Conservation (phyloP, 2,329 filamentous ascomycete genomes). For the Diaporthe destruens region DNA sequence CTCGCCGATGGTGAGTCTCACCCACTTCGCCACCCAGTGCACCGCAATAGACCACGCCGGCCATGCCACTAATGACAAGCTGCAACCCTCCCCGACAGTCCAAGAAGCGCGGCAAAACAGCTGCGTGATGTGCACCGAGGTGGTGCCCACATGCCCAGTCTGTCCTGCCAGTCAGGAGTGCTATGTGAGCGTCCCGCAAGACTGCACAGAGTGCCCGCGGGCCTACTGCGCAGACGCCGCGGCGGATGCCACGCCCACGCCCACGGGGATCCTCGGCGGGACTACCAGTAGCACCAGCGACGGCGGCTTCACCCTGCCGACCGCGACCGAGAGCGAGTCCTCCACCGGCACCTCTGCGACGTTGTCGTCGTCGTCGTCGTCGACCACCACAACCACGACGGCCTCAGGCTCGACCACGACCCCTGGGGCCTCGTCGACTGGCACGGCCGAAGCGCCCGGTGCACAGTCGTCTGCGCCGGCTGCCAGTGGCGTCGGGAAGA, state of each 20-base stretch:
- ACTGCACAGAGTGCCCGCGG: slow-evolving; percentile 15
- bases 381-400: neutral
- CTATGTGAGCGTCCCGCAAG: neutral
- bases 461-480: slow-evolving; percentile 7
- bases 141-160: slow-evolving; percentile 5
- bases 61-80: neutral
- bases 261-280: neutral
- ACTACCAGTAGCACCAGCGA: neutral
- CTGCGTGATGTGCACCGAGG: slow-evolving; percentile 24
- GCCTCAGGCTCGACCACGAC: slow-evolving; percentile 4
- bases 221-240: slow-evolving; percentile 9
- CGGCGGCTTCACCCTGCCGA: slow-evolving; percentile 15
- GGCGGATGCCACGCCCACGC: neutral
- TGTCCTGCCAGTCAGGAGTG: slow-evolving; percentile 10
- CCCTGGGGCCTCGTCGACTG: neutral
- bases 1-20: slow-evolving; percentile 9
- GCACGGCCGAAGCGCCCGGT: slow-evolving; percentile 10
- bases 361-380: neutral
- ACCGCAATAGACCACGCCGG: neutral
- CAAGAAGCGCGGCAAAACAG: neutral
- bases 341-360: neutral
- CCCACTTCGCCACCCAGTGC: neutral
- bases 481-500: neutral
- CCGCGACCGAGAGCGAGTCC: neutral
- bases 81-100: neutral